Evolutionary conservation across 2,329 filamentous ascomycete genomes (phyloP).

Genomic region (Biscogniauxia sp.): DNA sequence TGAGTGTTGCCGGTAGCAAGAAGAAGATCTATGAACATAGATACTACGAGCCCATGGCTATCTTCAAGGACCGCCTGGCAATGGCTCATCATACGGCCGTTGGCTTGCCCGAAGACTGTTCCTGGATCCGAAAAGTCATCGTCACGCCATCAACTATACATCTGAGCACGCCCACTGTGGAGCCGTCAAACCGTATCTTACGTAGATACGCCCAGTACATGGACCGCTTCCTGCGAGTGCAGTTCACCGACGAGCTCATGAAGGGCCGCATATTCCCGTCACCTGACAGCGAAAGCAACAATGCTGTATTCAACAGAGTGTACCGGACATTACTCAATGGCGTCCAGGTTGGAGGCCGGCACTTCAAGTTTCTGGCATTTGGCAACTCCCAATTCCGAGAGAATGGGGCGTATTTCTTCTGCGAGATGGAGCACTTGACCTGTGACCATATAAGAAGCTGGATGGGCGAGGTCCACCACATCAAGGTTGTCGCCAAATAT

Average conservation of each 20-base stretch:
- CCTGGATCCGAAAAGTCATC: conserved; percentile 70
- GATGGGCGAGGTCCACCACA: conserved; percentile 85
- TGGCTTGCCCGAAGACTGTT: conserved; percentile 69
- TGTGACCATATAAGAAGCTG: conserved; percentile 76
- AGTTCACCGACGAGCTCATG: conserved; percentile 79
- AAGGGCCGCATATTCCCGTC: conserved; percentile 58
- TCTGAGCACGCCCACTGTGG: conserved; percentile 72
- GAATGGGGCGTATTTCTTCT: conserved; percentile 90
- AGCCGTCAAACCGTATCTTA: conserved; percentile 84
- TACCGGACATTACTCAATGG: conserved; percentile 71
- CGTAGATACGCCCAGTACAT: conserved; percentile 65
- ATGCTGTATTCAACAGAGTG: conserved; percentile 73
- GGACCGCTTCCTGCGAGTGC: conserved; percentile 84
- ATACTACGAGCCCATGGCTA: conserved; percentile 67
- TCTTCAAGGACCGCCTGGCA: conserved; percentile 60
- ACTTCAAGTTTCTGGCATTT: conserved; percentile 88
- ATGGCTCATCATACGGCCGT: conserved; percentile 45
- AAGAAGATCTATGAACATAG: conserved; percentile 46
- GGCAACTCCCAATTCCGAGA: conserved; percentile 95
- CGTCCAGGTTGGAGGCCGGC: conserved; percentile 76
- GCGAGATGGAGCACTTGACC: conserved; percentile 62
- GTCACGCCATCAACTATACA: conserved; percentile 84
- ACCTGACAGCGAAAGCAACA: conserved; percentile 54
- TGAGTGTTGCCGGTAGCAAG: too few relatives aligned
- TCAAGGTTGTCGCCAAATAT: conserved; percentile 82